Evolutionary conservation across 495 filamentous ascomycete genomes (phyloP).

Genomic region (Talaromyces borbonicus): DNA sequence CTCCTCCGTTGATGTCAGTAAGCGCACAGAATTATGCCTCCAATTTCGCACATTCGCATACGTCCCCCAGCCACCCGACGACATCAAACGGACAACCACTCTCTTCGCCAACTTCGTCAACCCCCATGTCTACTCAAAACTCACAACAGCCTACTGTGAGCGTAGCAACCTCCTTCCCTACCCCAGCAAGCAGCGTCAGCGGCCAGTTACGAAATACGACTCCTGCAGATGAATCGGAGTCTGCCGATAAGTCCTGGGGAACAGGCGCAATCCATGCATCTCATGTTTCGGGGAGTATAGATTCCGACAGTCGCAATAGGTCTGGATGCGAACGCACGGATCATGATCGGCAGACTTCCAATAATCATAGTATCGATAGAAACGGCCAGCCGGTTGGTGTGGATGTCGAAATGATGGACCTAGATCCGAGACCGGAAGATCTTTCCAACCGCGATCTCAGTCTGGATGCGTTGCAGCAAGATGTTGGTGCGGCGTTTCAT

Average conservation of each 20-base stretch:
- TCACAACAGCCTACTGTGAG: constrained; percentile 34
- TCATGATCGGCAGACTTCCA: constrained; percentile 30
- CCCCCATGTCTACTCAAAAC: constrained; percentile 36
- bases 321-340: constrained; percentile 27
- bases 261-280: constrained; percentile 16
- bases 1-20: constrained; percentile 46
- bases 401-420: constrained; percentile 30
- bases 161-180: constrained; percentile 35
- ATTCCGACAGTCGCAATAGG: constrained; percentile 12
- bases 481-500: constrained; percentile 39
- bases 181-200: constrained; percentile 37
- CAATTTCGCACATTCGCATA: constrained; percentile 35
- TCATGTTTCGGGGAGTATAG: constrained; percentile 9
- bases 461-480: constrained; percentile 36
- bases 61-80: constrained; percentile 34
- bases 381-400: not conserved
- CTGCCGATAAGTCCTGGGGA: constrained; percentile 21
- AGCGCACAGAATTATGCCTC: constrained; percentile 39
- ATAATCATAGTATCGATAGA: not conserved
- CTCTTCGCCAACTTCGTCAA: constrained; percentile 36
- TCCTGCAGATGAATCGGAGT: constrained; percentile 24
- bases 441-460: constrained; percentile 15
- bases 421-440: constrained; percentile 18
- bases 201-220: constrained; percentile 22
- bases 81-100: constrained; percentile 25